Base-by-base conservation (phyloP, 495 filamentous ascomycete species). In the Parachaetomium inaequale region DNA sequence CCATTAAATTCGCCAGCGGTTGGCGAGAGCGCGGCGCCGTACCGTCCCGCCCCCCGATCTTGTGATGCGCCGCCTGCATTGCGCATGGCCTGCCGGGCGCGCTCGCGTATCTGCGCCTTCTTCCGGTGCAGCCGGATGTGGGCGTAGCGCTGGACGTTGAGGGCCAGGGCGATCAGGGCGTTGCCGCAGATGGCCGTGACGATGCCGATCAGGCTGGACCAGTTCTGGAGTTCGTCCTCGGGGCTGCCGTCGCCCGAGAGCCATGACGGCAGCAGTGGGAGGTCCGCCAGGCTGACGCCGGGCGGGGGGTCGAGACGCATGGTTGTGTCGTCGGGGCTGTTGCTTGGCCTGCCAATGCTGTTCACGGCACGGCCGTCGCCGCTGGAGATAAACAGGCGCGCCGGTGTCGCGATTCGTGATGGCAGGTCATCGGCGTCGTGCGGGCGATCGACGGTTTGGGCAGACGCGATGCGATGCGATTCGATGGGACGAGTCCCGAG, bases 81-180 rank as follows among this genome's bases (percentile, higher is more conserved):
- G 58, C 63, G 68, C 52, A 63, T 55, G 67, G 73, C 75, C 58
- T 84, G 78, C 26, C 79, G 79, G 34, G 85, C 84, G 55, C 80
- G 83, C 72, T 84, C 80, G 54, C 74, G 66, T 21, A 71, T 64
- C 50, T 73, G 69, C 21, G 68, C 53, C 17, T 70, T 71, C 51
- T 73, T 71, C 34, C 77, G 70, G 54, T 82, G 76, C 54, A 98
- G 82, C 40, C 88, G 83, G 58, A 94, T 90, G 71, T 98, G 94
- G 19, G 93, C 92, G 72, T 97, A 97, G 55, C 95, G 90, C 73
- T 98, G 94, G 50, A 94, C 91, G 66, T 98, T 98, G 59, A 98
- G 88, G 15, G 94, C 94, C 57, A 98, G 82, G 5, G 93, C 95
- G 40, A 98, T 98, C 57, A 98, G 79, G 36, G 96, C 80, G 72